Evolutionary conservation across 2,329 filamentous ascomycete genomes (phyloP).

Genomic region (Leptographium radiaticola): DNA sequence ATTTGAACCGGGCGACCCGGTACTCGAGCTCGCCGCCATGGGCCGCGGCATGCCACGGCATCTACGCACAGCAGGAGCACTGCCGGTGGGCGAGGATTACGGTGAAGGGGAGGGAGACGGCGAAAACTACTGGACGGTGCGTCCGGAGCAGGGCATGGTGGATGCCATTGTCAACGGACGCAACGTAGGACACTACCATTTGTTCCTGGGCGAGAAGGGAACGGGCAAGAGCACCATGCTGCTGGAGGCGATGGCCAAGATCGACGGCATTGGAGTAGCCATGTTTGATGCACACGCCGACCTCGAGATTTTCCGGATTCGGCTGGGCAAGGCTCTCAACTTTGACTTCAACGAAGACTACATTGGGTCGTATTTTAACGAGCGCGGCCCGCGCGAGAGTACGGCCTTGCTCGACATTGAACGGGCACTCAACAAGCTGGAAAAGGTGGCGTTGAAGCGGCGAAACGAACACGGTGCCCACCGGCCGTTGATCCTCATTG

Average conservation of each 20-base stretch:
- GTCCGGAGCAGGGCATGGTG: conserved; percentile 69
- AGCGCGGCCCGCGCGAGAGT: conserved; percentile 81
- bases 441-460: conserved; percentile 77
- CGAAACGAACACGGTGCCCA: conserved; percentile 40
- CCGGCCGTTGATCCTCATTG: conserved; percentile 70
- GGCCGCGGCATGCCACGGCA: conserved; percentile 37
- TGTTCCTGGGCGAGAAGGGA: conserved; percentile 89
- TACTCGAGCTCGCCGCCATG: conserved; percentile 64
- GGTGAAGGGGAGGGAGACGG: conserved; percentile 18
- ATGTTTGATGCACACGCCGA: conserved; percentile 97
- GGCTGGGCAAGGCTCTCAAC: conserved; percentile 85
- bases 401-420: conserved; percentile 92
- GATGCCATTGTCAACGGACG: conserved; percentile 70
- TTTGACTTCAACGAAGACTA: conserved; percentile 98
- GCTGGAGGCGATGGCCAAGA: conserved; percentile 84
- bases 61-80: conserved; percentile 6
- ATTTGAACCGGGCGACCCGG: conserved; percentile 84
- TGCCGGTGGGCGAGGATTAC: background rate
- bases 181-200: conserved; percentile 70
- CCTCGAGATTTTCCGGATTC: conserved; percentile 84
- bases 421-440: conserved; percentile 90
- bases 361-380: conserved; percentile 90
- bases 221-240: conserved; percentile 96
- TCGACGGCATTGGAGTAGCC: conserved; percentile 74
- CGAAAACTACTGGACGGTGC: conserved; percentile 15